Evolutionary conservation across 2,329 filamentous ascomycete species (phyloP).

Genomic region (Neospermospora avenae): DNA sequence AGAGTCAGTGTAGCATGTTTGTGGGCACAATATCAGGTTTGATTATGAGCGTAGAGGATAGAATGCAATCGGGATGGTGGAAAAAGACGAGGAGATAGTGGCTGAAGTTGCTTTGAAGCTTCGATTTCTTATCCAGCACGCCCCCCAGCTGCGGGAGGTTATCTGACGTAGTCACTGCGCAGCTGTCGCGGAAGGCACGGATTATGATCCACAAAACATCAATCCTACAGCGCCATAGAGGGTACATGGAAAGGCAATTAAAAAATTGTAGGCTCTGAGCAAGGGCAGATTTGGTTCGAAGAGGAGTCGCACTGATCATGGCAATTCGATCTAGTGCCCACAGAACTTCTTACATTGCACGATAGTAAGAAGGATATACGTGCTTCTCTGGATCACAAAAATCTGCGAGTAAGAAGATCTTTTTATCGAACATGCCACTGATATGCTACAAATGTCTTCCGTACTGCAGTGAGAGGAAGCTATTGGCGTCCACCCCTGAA

Average conservation of each 20-base stretch:
- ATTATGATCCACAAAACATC: neutral
- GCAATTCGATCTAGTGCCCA: too few species aligned
- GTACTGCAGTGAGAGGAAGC: neutral
- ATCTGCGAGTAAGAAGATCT: neutral
- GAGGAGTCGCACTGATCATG: too few species aligned
- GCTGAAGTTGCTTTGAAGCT: neutral
- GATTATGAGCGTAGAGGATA: neutral
- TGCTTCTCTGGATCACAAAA: neutral
- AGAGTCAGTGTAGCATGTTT: conserved; percentile 7
- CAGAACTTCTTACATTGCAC: too few species aligned
- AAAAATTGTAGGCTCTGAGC: neutral
- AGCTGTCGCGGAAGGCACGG: neutral
- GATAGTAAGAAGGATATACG: too few species aligned
- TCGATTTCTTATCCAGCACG: neutral
- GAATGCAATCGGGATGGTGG: neutral
- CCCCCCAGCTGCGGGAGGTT: neutral
- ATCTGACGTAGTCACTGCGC: conserved; percentile 2
- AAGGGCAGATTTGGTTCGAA: too few species aligned
- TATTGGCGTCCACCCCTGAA: neutral
- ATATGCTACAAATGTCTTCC: neutral
- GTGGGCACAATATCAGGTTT: too few species aligned
- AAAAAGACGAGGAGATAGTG: too few species aligned
- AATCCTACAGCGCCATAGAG: too few species aligned
- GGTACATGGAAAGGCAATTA: too few species aligned
- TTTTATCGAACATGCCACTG: neutral